These are phyloP conservation scores for Penicillium canescens DNA, from an alignment of 495 filamentous ascomycete genomes.

Conservation along the genomic window DNA sequence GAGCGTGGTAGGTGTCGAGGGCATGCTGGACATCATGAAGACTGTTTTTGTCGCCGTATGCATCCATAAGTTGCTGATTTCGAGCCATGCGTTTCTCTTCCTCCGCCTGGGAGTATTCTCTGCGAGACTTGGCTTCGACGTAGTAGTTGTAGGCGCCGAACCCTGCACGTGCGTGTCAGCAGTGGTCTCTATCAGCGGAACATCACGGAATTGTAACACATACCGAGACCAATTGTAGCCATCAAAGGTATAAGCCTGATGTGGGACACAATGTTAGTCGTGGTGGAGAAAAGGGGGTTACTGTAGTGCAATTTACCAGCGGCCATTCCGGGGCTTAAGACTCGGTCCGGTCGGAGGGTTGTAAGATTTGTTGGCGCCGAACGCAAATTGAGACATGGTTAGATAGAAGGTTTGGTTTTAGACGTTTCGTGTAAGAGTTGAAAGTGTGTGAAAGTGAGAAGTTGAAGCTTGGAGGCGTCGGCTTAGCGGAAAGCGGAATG, in stretches of 20 bases:
- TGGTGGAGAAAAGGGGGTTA: background rate
- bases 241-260: conserved; percentile 35
- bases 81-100: conserved; percentile 36
- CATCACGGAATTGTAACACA: background rate
- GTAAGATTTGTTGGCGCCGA: conserved; percentile 22
- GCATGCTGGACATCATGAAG: conserved; percentile 58
- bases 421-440: background rate
- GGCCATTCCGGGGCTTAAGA: conserved; percentile 20
- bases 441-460: background rate
- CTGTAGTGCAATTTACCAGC: conserved; percentile 14
- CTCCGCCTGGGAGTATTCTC: conserved; percentile 15
- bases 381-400: conserved; percentile 26
- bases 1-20: conserved; percentile 45
- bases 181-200: background rate
- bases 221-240: conserved; percentile 35
- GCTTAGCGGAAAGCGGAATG: conserved; percentile 14
- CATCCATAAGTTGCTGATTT: conserved; percentile 48
- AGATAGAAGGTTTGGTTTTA: background rate
- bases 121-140: conserved; percentile 12
- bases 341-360: conserved; percentile 11
- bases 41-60: conserved; percentile 60
- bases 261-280: background rate
- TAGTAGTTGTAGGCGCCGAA: conserved; percentile 34
- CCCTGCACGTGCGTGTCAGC: conserved; percentile 14
- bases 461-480: conserved; percentile 3